Conservation (phyloP, 2,329 filamentous ascomycete species). For the Pleoardoris graminearum region DNA sequence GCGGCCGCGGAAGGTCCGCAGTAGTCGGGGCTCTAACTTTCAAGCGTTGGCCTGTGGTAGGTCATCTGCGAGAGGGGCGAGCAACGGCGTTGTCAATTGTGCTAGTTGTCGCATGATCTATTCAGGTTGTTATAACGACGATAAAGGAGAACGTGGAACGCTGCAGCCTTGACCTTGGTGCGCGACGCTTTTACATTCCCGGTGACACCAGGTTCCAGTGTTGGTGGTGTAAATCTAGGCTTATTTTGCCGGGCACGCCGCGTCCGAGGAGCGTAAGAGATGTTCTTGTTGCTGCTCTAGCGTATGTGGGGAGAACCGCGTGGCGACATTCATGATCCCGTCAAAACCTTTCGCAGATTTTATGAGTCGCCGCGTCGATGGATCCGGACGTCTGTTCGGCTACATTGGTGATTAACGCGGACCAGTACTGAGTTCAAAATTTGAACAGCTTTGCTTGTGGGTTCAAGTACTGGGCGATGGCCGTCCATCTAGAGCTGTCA, state of each 20-base stretch:
- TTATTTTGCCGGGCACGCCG: not conserved
- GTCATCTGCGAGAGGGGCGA: not conserved
- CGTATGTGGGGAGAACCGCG: slow-evolving; percentile 12
- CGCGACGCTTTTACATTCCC: not conserved
- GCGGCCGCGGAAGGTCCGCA: not conserved
- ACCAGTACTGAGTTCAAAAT: not conserved
- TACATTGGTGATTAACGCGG: not conserved
- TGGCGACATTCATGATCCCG: slow-evolving; percentile 1
- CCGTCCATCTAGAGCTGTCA: not conserved
- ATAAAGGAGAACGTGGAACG: too few species aligned
- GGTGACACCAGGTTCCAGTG: not conserved
- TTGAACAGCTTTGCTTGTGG: not conserved
- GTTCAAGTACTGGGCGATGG: not conserved
- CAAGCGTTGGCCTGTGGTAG: not conserved
- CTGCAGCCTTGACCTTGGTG: not conserved
- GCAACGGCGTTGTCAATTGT: too few species aligned
- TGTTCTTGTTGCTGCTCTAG: slow-evolving; percentile 4
- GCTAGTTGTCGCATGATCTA: too few species aligned
- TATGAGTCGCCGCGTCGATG: not conserved
- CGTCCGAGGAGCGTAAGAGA: not conserved
- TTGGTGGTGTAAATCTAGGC: not conserved
- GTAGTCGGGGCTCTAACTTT: not conserved
- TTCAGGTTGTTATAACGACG: too few species aligned
- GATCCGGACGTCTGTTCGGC: not conserved
- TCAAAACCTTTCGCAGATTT: not conserved